Percentiles rank a stretch among this genome's conserved stretches.
Conservation (phyloP, 2,329 filamentous ascomycete species). For the Tolypocladium cylindrosporum region DNA sequence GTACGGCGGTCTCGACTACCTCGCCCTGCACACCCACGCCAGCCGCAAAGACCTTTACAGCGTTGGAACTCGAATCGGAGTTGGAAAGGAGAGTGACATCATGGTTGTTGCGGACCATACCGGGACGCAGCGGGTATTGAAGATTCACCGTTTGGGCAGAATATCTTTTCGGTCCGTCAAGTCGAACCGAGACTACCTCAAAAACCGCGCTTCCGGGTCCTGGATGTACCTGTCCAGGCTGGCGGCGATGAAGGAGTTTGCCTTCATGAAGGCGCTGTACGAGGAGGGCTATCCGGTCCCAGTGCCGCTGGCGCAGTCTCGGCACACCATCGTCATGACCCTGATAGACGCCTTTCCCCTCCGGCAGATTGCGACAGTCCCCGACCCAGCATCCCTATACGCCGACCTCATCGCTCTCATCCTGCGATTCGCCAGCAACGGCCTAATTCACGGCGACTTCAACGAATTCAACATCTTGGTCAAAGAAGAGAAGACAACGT, state of each 20-base stretch:
- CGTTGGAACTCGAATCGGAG: slow-evolving; percentile 87
- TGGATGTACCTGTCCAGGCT: slow-evolving; percentile 98
- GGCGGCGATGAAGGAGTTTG: slow-evolving; percentile 86
- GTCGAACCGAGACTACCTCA: slow-evolving; percentile 89
- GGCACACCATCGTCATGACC: slow-evolving; percentile 95
- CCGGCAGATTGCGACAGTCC: slow-evolving; percentile 75
- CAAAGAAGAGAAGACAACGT: slow-evolving; percentile 53
- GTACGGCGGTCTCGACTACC: slow-evolving; percentile 93
- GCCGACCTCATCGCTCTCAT: slow-evolving; percentile 85
- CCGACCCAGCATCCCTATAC: slow-evolving; percentile 78
- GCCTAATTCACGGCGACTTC: slow-evolving; percentile 94
- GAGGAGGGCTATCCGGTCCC: slow-evolving; percentile 86
- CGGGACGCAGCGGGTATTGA: slow-evolving; percentile 73
- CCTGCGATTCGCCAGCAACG: slow-evolving; percentile 70
- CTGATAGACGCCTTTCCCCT: slow-evolving; percentile 88
- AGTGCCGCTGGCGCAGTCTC: slow-evolving; percentile 75
- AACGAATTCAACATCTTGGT: slow-evolving; percentile 99
- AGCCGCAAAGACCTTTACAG: slow-evolving; percentile 75
- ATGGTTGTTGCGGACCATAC: slow-evolving; percentile 78
- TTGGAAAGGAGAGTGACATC: slow-evolving; percentile 97
- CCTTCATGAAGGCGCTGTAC: slow-evolving; percentile 81
- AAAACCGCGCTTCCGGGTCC: slow-evolving; percentile 65
- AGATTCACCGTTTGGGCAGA: slow-evolving; percentile 89
- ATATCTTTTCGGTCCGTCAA: slow-evolving; percentile 97
- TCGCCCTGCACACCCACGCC: slow-evolving; percentile 86